These are phyloP conservation scores for Penicillium simplicissimum DNA, from an alignment of 495 filamentous ascomycete species.

Conservation along the genomic window DNA sequence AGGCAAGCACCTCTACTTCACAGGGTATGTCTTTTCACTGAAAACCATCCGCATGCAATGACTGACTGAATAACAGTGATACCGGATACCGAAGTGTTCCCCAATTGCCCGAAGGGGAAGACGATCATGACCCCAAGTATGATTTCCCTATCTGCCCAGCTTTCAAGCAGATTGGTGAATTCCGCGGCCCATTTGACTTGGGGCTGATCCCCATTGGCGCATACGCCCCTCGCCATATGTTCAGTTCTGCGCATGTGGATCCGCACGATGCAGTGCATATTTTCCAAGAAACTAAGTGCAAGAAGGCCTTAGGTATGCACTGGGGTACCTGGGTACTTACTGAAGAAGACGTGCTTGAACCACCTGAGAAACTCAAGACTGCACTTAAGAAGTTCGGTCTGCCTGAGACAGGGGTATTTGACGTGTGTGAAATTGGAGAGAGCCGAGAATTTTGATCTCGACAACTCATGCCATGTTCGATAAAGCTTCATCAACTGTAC, in stretches of 20 bases:
- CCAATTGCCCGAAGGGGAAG: slow-evolving; percentile 59
- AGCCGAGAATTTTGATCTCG: slow-evolving; percentile 65
- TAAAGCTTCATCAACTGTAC: not conserved
- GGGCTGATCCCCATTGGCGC: slow-evolving; percentile 95
- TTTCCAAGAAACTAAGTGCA: slow-evolving; percentile 83
- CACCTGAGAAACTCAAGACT: slow-evolving; percentile 70
- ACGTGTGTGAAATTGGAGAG: slow-evolving; percentile 85
- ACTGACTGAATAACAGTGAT: slow-evolving; percentile 42
- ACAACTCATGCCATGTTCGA: not conserved
- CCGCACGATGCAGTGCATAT: slow-evolving; percentile 89
- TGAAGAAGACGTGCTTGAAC: slow-evolving; percentile 81
- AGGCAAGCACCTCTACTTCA: slow-evolving; percentile 47
- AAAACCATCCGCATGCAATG: not conserved
- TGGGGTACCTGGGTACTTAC: slow-evolving; percentile 95
- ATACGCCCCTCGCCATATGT: slow-evolving; percentile 75
- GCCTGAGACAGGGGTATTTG: slow-evolving; percentile 79
- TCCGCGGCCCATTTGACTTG: slow-evolving; percentile 85
- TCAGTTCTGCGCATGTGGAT: slow-evolving; percentile 82
- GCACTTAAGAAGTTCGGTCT: slow-evolving; percentile 72
- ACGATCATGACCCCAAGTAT: slow-evolving; percentile 73
- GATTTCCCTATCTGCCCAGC: slow-evolving; percentile 78
- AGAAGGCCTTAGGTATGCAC: slow-evolving; percentile 83
- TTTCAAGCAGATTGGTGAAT: slow-evolving; percentile 81
- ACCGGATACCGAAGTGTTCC: slow-evolving; percentile 86
- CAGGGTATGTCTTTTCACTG: slow-evolving; percentile 34